Percentiles rank a stretch among this genome's conserved stretches.
phyloP scores from a whole-genome alignment of 331 rosid genomes.

The Malus hybrid region DNA sequence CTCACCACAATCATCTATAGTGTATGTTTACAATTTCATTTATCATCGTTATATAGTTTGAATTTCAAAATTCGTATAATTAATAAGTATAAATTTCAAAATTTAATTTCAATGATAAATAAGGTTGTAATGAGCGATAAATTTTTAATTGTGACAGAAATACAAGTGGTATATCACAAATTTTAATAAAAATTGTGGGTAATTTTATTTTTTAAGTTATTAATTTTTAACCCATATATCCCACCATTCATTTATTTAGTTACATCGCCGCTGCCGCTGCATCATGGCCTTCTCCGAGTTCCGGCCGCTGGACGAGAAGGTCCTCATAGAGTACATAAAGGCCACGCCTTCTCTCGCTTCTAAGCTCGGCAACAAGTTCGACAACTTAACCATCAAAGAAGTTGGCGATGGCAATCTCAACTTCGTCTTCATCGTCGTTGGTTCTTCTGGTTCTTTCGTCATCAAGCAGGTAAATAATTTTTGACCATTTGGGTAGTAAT shows the following conservation, averaged over 20 bases:
- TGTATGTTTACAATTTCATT: too few species aligned
- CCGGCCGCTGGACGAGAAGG: conserved; percentile 55
- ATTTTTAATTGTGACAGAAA: too few species aligned
- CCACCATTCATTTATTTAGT: too few species aligned
- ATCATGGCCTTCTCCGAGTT: conserved; percentile 62
- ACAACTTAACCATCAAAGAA: conserved; percentile 55
- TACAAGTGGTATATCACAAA: too few species aligned
- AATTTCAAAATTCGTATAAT: too few species aligned
- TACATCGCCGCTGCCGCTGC: background rate
- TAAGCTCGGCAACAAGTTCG: conserved; percentile 43
- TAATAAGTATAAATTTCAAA: rapidly evolving
- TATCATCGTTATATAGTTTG: too few species aligned
- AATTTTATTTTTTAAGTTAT: too few species aligned
- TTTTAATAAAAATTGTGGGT: too few species aligned
- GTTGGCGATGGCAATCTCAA: conserved; percentile 95
- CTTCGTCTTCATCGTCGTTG: conserved; percentile 57
- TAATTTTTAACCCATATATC: too few species aligned
- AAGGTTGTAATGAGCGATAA: too few species aligned
- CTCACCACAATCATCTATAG: too few species aligned
- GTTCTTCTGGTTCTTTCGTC: conserved; percentile 69
- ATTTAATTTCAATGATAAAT: too few species aligned
- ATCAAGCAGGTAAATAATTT: conserved; percentile 60
- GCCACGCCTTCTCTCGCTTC: conserved; percentile 69
- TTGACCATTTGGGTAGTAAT: background rate
- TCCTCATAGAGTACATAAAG: conserved; percentile 65